These are phyloP conservation scores for Esteya vermicola DNA, from an alignment of 2,329 filamentous ascomycete species.

Conservation along the genomic window DNA sequence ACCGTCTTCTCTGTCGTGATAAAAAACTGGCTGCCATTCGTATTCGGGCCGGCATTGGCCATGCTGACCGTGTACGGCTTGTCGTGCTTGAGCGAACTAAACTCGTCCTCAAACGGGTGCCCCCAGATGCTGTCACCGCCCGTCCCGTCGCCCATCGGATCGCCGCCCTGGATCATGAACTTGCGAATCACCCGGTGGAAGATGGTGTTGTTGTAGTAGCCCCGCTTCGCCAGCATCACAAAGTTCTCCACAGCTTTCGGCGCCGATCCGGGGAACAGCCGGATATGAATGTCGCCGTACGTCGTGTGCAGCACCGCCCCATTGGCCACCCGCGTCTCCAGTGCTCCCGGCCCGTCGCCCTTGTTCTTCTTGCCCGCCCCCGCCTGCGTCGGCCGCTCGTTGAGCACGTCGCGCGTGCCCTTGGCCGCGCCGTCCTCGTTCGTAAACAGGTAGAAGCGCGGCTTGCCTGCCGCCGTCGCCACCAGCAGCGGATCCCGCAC, in stretches of 20 bases:
- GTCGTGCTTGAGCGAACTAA: conserved; percentile 81
- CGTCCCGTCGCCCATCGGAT: conserved; percentile 77
- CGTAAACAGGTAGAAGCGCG: conserved; percentile 96
- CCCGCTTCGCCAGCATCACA: conserved; percentile 73
- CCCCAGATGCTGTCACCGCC: conserved; percentile 90
- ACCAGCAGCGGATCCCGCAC: conserved; percentile 80
- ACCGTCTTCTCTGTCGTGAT: conserved; percentile 94
- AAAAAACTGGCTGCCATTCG: conserved; percentile 95
- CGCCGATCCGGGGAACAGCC: conserved; percentile 82
- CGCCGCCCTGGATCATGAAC: conserved; percentile 91
- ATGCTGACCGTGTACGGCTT: conserved; percentile 94
- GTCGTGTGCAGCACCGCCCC: conserved; percentile 82
- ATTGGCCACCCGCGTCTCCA: conserved; percentile 54
- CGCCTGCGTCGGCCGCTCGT: conserved; percentile 62
- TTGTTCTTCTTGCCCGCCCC: conserved; percentile 38
- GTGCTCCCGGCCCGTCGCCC: conserved; percentile 20
- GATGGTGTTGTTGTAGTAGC: conserved; percentile 95
- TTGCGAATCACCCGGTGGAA: conserved; percentile 96
- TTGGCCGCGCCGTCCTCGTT: conserved; percentile 71
- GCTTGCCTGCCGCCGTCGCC: conserved; percentile 70
- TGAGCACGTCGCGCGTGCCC: conserved; percentile 78
- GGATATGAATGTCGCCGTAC: conserved; percentile 84
- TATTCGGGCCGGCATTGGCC: conserved; percentile 93
- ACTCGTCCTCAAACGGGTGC: conserved; percentile 85
- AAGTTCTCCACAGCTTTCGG: conserved; percentile 97